phyloP scores from a whole-genome alignment of 2,329 filamentous ascomycete genomes.

The Diaporthe destruens region DNA sequence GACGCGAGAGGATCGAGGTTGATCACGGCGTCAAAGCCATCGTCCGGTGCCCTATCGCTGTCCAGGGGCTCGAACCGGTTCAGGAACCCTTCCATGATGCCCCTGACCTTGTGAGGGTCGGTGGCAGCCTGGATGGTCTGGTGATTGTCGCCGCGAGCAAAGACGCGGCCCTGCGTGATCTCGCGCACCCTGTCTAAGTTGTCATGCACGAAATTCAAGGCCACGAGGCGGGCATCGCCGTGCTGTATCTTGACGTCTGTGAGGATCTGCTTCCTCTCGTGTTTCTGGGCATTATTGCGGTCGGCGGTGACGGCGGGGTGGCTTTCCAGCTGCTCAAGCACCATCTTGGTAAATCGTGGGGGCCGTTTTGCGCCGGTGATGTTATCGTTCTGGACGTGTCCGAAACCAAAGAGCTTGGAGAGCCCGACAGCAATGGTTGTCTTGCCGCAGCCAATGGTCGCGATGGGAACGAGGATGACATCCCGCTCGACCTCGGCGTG shows the following conservation, averaged over 20 bases:
- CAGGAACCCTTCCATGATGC: conserved; percentile 96
- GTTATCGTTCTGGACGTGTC: conserved; percentile 96
- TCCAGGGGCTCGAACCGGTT: conserved; percentile 85
- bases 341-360: conserved; percentile 79
- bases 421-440: conserved; percentile 90
- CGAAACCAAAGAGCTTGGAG: conserved; percentile 87
- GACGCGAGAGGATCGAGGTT: conserved; percentile 81
- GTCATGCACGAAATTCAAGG: conserved; percentile 89
- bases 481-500: conserved; percentile 71
- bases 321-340: conserved; percentile 73
- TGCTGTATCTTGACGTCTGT: conserved; percentile 77
- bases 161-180: conserved; percentile 82
- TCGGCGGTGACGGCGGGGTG: conserved; percentile 87
- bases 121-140: conserved; percentile 94
- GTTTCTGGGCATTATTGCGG: conserved; percentile 91
- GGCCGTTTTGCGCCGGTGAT: conserved; percentile 83
- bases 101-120: conserved; percentile 78
- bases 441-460: conserved; percentile 96
- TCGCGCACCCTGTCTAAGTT: conserved; percentile 79
- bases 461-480: conserved; percentile 88
- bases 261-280: conserved; percentile 90
- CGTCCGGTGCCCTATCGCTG: conserved; percentile 76
- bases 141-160: conserved; percentile 93
- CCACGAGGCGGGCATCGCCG: conserved; percentile 78
- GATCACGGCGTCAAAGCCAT: conserved; percentile 85